Conservation (phyloP, 176 grass and related monocot species). For the Phoenix dactylifera region DNA sequence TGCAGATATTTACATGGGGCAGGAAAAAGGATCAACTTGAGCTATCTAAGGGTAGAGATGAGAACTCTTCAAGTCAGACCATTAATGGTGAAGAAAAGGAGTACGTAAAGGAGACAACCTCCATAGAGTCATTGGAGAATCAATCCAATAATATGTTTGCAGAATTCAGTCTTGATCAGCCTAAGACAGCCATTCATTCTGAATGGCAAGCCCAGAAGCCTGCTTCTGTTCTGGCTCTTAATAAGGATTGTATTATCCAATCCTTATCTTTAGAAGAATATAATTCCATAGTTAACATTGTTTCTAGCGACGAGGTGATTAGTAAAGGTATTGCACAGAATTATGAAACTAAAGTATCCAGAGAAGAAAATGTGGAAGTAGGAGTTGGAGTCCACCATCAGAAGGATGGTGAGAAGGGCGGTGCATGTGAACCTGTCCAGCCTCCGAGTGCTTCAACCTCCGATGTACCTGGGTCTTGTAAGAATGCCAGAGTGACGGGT, state of each 20-base stretch:
- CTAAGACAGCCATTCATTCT: not conserved
- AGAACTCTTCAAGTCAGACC: not conserved
- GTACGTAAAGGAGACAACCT: not conserved
- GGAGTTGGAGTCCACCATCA: constrained; percentile 27
- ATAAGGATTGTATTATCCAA: too few relatives aligned
- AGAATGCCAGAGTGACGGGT: constrained; percentile 38
- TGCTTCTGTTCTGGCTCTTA: too few relatives aligned
- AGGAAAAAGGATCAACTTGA: not conserved
- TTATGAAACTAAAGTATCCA: constrained; percentile 17
- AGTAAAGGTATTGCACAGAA: constrained; percentile 22
- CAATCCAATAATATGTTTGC: not conserved
- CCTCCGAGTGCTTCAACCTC: constrained; percentile 19
- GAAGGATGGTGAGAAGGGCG: constrained; percentile 33
- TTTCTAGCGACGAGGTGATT: too few relatives aligned
- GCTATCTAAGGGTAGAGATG: not conserved
- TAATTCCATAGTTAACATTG: too few relatives aligned
- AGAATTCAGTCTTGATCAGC: not conserved
- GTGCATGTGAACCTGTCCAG: constrained; percentile 33
- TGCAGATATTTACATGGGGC: not conserved
- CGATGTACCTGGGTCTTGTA: constrained; percentile 50
- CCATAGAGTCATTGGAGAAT: not conserved
- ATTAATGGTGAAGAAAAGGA: not conserved
- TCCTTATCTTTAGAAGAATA: too few relatives aligned
- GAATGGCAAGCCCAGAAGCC: not conserved
- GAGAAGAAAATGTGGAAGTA: constrained; percentile 47